phyloP scores from a whole-genome alignment of 768 basidiomycete species.

The Mycena floridula region DNA sequence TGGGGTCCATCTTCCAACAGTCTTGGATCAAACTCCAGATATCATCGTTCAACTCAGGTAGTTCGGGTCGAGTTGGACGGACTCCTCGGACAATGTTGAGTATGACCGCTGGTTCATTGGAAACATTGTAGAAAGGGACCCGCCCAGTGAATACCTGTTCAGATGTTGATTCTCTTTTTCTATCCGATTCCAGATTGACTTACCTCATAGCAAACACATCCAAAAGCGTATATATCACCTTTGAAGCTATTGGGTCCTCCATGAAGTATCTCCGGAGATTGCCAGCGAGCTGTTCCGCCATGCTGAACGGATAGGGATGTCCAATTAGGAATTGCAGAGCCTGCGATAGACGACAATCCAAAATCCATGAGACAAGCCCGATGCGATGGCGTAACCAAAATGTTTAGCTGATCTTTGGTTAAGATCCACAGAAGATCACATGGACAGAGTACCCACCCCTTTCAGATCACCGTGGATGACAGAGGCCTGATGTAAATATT shows the following conservation, averaged over 20 bases:
- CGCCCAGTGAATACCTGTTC: neutral
- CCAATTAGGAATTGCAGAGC: neutral
- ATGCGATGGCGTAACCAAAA: conserved; percentile 2
- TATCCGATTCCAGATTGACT: neutral
- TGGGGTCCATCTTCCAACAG: neutral
- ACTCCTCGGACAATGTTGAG: neutral
- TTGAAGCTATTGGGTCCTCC: neutral
- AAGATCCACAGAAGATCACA: neutral
- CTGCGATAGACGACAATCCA: conserved; percentile 1
- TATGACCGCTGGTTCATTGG: neutral
- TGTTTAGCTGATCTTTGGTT: neutral
- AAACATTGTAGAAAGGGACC: neutral
- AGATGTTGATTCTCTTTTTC: neutral
- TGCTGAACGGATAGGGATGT: neutral
- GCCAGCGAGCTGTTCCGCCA: conserved; percentile 1
- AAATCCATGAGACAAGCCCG: conserved; percentile 6
- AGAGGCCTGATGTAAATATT: conserved; percentile 8
- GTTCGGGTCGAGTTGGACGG: neutral
- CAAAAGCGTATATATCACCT: neutral
- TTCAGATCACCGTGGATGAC: conserved; percentile 16
- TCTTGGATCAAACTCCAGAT: neutral
- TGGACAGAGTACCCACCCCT: conserved; percentile 4
- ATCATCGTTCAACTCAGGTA: neutral
- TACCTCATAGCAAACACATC: neutral
- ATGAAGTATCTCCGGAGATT: neutral